Evolutionary conservation across 2,329 filamentous ascomycete species (phyloP), one percentile per base, ranked within the genome.

Genomic region (Pyrenophora teres): DNA sequence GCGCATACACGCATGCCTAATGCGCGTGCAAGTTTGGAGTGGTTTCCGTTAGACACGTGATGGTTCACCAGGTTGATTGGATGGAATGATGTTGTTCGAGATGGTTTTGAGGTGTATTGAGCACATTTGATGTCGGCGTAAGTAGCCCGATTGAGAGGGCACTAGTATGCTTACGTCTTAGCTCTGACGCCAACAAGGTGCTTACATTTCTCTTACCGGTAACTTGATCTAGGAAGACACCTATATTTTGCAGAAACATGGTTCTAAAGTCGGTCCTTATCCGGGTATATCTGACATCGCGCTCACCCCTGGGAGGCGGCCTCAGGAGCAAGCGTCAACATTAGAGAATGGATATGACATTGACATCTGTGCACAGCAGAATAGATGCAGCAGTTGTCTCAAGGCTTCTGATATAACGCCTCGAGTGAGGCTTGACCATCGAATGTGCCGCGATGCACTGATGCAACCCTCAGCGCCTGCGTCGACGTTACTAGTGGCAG

Each of bases 111-210:
- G 53, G 42, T 23, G 41, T 42, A 54, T 54, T 63, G 60, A 63
- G 60, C 57, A 63, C 23, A 56, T 56, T 60, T 62, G 52, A 50
- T 59, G 53, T 49, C 46, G 36, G 23, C 12, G 40, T 39, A 25
- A 12, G 30, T 4, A 7, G 25, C 10, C 31, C n/a, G 18, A 16
- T 36, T 30, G 13, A n/a, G 40, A 21, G 3, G 6, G 15, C 19
- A 5, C 35, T 35, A 39, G 25, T 32, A 12, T 25, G 8, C 2
- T 50, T 40, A 21, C 6, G 10, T 10, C 13, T 23, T 37, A 49
- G 38, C 15, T 27, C 30, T 16, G 4, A 27, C 33, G 8, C 40
- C 7, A 23, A 13, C 36, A 13, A 23, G 18, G 19, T 19, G 35
- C 10, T 19, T 19, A 16, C 9, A 10, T 19, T 19, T 10, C 15